A percentile compares a stretch with the other conserved stretches of the same genome.
phyloP scores from a whole-genome alignment of 1,284 basidiomycete genomes.

The Erythrobasidium hasegawianum region DNA sequence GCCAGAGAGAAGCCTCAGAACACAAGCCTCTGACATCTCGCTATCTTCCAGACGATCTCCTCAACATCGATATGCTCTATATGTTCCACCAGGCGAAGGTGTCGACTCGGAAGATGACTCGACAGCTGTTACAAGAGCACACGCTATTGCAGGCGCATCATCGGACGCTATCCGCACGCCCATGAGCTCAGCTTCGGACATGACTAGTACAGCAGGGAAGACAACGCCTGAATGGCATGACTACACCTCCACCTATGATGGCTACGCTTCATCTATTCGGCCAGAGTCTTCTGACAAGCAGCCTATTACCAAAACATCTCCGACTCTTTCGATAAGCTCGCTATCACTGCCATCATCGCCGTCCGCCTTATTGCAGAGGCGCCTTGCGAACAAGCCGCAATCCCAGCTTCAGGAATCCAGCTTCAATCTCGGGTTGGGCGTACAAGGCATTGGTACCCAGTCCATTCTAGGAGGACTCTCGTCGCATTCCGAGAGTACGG shows the following conservation, averaged over 20 bases:
- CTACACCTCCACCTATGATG: neutral
- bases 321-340: neutral
- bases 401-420: neutral
- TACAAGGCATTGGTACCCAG: neutral
- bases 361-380: neutral
- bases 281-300: neutral
- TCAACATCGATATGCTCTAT: neutral
- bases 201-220: too few relatives aligned
- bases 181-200: too few relatives aligned
- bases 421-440: neutral
- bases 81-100: neutral
- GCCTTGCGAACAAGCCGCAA: neutral
- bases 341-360: neutral
- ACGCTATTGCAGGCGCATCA: too few relatives aligned
- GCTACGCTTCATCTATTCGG: neutral
- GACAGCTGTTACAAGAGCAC: too few relatives aligned
- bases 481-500: too few relatives aligned
- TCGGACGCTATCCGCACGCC: too few relatives aligned
- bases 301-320: neutral
- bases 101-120: neutral
- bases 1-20: neutral
- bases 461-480: too few relatives aligned
- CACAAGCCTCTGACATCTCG: neutral
- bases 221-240: neutral
- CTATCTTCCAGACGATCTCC: neutral